A percentile compares a stretch with the other conserved stretches of the same genome.
Evolutionary conservation across 192 early-diverging fungal genomes (phyloP).

Genomic region (Gryganskiella cystojenkinii): DNA sequence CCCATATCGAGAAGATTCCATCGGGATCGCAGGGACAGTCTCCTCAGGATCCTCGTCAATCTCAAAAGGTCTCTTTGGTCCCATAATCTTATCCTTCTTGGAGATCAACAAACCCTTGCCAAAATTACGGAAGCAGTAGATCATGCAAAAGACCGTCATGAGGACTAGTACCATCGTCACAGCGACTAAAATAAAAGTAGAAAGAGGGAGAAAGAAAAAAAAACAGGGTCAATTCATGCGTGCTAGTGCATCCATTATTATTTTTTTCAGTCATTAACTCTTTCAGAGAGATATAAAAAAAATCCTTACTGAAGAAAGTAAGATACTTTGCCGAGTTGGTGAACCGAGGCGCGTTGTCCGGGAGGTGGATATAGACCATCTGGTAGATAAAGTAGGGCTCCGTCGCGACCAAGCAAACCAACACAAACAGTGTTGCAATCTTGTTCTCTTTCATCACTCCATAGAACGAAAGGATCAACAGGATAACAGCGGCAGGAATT

Average conservation of each 20-base stretch:
- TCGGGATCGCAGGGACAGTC: constrained; percentile 25
- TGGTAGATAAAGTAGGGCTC: constrained; percentile 50
- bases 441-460: constrained; percentile 44
- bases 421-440: constrained; percentile 29
- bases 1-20: constrained; percentile 11
- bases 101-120: constrained; percentile 44
- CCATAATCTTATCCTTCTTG: constrained; percentile 9
- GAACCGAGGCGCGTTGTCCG: constrained; percentile 10
- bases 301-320: constrained; percentile 51
- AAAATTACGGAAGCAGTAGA: constrained; percentile 52
- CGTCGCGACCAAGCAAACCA: constrained; percentile 26
- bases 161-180: constrained; percentile 44
- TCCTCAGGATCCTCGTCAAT: constrained; percentile 43
- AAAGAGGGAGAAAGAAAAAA: background rate
- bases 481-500: constrained; percentile 35
- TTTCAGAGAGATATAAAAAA: background rate
- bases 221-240: no score
- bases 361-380: constrained; percentile 14
- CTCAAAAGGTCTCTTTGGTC: constrained; percentile 26
- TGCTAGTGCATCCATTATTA: background rate
- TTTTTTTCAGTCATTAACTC: background rate
- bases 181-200: constrained; percentile 8
- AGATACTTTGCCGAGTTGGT: constrained; percentile 31
- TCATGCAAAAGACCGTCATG: constrained; percentile 37
- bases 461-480: constrained; percentile 32